Base-by-base conservation (phyloP, 78 protist species). In the Cavenderia fasciculata region DNA sequence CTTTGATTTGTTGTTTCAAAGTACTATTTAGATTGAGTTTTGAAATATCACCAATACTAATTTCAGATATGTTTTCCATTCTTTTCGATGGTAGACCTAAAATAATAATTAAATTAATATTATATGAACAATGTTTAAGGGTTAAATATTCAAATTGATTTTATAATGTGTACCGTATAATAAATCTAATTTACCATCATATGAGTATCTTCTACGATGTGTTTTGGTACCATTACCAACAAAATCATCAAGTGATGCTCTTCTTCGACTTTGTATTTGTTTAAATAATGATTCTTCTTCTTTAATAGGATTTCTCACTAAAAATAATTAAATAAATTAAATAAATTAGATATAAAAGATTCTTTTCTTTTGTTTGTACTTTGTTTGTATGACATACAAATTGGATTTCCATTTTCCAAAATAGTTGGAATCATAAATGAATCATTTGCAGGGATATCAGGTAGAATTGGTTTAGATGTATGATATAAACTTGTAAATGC, bases 361-460 rank as follows among this genome's bases (percentile, higher is more conserved):
- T 47, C 19, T 63, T 47, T 63, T 16, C 38, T 63, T 12, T 8
- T 3, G 33, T 8, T 16, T 27, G 19, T 5, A 63, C 2, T 47
- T 8, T 8, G 4, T 4, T 7, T 34, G 14, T 31, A 29, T 29
- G 4, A 4, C n/a, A 31, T 47, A 7, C 33, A 2, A 4, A 63
- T 21, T 31, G 43, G 38, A 11, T 63, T 7, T 31, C 72, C 72
- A 63, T 63, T 63, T 21, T 63, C 72, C 72, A 63, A 40, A 21
- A 63, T 63, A 47, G 72, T 63, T 19, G 72, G 72, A n/a, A 63
- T 63, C 54, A 49, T 12, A 18, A 49, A 18, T 49, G 54, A 49
- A 18, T 49, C 14, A 49, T 18, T 18, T 12, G 12, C 54, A 14
- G 54, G 14, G 10, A 23, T 10, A 23, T 57, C 27, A 36, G 8